phyloP scores from a whole-genome alignment of 202 grass and related monocot species.

The Elaeis oleifera region DNA sequence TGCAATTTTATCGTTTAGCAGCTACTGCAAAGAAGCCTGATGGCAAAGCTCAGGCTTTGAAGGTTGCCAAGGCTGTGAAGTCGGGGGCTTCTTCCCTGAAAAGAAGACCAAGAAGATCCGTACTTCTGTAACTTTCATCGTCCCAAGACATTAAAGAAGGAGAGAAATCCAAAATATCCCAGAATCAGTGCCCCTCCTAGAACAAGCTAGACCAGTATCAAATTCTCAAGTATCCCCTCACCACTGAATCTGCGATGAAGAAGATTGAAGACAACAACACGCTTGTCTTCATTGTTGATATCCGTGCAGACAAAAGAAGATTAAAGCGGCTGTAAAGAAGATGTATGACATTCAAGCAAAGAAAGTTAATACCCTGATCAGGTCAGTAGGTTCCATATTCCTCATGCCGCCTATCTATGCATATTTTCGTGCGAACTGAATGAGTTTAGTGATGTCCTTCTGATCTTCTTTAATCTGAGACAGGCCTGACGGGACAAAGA shows the following conservation, averaged over 20 bases:
- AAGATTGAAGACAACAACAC: slow-evolving; percentile 15
- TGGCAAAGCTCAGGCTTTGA: slow-evolving; percentile 7
- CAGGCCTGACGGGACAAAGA: slow-evolving; percentile 82
- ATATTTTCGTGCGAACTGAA: too few species aligned
- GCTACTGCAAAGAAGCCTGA: slow-evolving; percentile 6
- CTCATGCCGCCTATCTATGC: too few species aligned
- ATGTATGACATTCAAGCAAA: slow-evolving; percentile 15
- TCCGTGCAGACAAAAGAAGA: slow-evolving; percentile 14
- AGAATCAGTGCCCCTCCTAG: slow-evolving; percentile 11
- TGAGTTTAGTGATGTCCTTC: too few species aligned
- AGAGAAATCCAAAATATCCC: slow-evolving; percentile 9
- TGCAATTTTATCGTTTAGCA: background rate
- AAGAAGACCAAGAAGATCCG: slow-evolving; percentile 11
- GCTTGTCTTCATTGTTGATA: slow-evolving; percentile 9
- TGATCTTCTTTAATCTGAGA: slow-evolving; percentile 1
- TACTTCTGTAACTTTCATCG: slow-evolving; percentile 9
- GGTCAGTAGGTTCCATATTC: background rate
- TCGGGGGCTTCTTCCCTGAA: background rate
- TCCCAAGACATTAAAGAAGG: slow-evolving; percentile 4
- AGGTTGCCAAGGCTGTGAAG: slow-evolving; percentile 5
- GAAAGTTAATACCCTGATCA: slow-evolving; percentile 16
- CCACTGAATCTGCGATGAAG: slow-evolving; percentile 12
- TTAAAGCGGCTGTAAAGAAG: slow-evolving; percentile 9
- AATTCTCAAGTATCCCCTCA: slow-evolving; percentile 12
- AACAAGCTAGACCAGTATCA: slow-evolving; percentile 11